These are phyloP conservation scores for Leccinum uliginosum DNA, from an alignment of 768 basidiomycete genomes.

Conservation along the genomic window DNA sequence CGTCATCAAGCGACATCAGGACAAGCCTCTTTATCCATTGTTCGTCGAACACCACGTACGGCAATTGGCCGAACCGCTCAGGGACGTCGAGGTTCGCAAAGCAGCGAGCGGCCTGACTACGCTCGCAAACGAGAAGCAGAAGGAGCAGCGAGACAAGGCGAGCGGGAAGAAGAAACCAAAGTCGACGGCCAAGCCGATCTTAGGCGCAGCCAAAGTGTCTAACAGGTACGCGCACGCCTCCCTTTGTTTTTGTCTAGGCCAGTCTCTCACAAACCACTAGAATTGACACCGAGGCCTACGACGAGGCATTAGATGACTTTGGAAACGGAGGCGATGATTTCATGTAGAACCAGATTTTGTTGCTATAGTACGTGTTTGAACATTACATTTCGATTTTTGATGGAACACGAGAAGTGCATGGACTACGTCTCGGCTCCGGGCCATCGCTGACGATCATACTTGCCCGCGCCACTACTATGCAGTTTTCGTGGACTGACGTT, in stretches of 20 bases:
- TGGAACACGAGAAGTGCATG: background rate
- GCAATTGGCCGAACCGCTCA: constrained; percentile 69
- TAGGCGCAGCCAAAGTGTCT: constrained; percentile 70
- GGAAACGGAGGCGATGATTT: constrained; percentile 74
- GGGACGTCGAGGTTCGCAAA: constrained; percentile 90
- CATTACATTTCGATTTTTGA: constrained; percentile 1
- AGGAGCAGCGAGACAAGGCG: constrained; percentile 78
- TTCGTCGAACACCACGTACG: constrained; percentile 86
- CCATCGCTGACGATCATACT: constrained; percentile 64
- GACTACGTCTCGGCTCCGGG: background rate
- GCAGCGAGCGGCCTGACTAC: constrained; percentile 79
- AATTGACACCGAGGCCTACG: constrained; percentile 76
- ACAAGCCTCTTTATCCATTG: constrained; percentile 74
- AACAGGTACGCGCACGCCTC: constrained; percentile 44
- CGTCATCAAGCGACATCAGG: constrained; percentile 73
- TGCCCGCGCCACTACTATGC: constrained; percentile 49
- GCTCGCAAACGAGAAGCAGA: constrained; percentile 93
- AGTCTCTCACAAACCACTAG: constrained; percentile 37
- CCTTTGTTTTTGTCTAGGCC: background rate
- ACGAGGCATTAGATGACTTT: constrained; percentile 89
- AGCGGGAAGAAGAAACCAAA: constrained; percentile 90
- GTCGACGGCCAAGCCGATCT: constrained; percentile 60
- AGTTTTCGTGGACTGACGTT: constrained; percentile 81
- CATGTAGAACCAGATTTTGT: constrained; percentile 58
- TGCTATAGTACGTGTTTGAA: constrained; percentile 11